These are phyloP conservation scores for Amanita phalloides DNA, from an alignment of 768 basidiomycete genomes.

Conservation along the genomic window DNA sequence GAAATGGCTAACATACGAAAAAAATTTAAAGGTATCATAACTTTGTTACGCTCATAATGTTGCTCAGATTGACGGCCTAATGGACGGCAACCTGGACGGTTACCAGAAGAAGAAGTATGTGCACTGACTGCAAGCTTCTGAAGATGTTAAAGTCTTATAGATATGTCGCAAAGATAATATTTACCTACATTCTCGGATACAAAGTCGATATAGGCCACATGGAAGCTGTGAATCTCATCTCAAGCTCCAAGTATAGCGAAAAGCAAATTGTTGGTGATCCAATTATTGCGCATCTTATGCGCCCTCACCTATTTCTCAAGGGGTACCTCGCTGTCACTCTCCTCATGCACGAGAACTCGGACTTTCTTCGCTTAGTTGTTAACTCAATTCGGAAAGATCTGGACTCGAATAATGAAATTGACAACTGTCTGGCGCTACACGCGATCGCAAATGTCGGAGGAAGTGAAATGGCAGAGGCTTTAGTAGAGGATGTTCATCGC, in stretches of 20 bases:
- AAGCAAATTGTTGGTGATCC: conserved; percentile 83
- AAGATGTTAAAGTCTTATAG: conserved; percentile 22
- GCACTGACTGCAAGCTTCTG: conserved; percentile 12
- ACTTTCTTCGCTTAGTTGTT: conserved; percentile 91
- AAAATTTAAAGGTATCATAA: conserved; percentile 81
- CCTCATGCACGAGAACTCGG: conserved; percentile 98
- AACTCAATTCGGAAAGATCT: conserved; percentile 98
- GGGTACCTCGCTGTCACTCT: conserved; percentile 96
- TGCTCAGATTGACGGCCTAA: conserved; percentile 5
- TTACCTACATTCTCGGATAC: conserved; percentile 98
- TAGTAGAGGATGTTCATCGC: conserved; percentile 89
- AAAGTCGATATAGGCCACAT: conserved; percentile 99
- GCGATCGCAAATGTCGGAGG: conserved; percentile 98
- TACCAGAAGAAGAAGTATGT: conserved; percentile 86
- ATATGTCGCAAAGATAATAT: conserved; percentile 98
- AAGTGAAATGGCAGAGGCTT: conserved; percentile 95
- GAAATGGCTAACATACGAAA: conserved; percentile 99
- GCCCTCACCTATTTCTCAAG: conserved; percentile 27
- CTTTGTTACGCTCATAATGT: conserved; percentile 1
- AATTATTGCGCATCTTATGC: conserved; percentile 2
- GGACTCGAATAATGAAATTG: conserved; percentile 88
- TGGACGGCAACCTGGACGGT: conserved; percentile 79
- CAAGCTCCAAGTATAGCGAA: conserved; percentile 91
- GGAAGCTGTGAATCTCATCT: conserved; percentile 98
- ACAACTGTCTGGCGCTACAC: conserved; percentile 93